These are phyloP conservation scores for Tetrahymena elliotti DNA, from an alignment of 73 alveolate species.

Conservation along the genomic window DNA sequence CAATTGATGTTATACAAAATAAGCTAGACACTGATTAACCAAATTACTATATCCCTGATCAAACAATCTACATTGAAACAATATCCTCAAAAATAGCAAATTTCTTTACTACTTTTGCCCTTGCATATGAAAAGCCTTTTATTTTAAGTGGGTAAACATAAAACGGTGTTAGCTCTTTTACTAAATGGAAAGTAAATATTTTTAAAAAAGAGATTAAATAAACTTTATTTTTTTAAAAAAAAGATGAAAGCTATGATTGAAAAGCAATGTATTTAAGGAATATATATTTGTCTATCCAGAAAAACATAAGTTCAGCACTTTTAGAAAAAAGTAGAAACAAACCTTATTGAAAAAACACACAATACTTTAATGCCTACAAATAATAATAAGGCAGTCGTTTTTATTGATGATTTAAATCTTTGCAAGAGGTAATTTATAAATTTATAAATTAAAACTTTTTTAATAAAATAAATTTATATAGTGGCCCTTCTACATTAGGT, in stretches of 20 bases:
- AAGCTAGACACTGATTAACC: neutral
- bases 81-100: neutral
- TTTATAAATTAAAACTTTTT: too few relatives aligned
- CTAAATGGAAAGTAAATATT: neutral
- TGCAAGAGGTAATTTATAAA: neutral
- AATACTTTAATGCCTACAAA: neutral
- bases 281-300: neutral
- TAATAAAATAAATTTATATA: neutral
- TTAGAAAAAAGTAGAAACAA: neutral
- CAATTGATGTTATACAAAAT: neutral
- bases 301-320: neutral
- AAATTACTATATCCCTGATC: neutral
- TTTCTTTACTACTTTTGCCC: neutral
- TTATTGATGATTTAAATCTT: neutral
- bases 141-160: neutral
- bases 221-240: too few relatives aligned
- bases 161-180: neutral
- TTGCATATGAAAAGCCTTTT: neutral
- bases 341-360: neutral
- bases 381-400: neutral
- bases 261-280: neutral
- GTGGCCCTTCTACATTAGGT: neutral
- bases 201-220: neutral
- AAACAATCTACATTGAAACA: neutral
- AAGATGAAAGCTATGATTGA: neutral